A percentile compares a stretch with the other conserved stretches of the same genome.
Evolutionary conservation across 257 asterid species (phyloP).

Genomic region (Thymus quinquecostatus): DNA sequence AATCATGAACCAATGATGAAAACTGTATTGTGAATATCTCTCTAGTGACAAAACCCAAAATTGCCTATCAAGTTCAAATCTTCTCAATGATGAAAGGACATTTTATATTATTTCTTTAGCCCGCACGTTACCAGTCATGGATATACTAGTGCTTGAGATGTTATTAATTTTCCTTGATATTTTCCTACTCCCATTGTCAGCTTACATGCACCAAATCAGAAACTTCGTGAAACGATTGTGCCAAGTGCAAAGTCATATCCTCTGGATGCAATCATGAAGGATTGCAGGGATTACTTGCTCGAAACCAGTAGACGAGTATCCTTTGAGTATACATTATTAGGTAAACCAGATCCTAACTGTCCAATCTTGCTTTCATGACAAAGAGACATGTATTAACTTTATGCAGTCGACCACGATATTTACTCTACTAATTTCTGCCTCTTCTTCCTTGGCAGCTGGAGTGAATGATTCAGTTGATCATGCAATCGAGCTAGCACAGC

Average conservation of each 20-base stretch:
- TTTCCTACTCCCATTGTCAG: conserved; percentile 46
- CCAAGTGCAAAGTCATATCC: conserved; percentile 95
- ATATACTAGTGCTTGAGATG: conserved; percentile 6
- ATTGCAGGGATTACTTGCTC: conserved; percentile 83
- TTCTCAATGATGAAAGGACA: not conserved
- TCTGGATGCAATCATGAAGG: conserved; percentile 89
- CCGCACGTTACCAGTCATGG: not conserved
- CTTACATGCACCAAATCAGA: conserved; percentile 94
- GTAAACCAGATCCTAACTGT: conserved; percentile 39
- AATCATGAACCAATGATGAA: not conserved
- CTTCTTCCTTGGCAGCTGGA: conserved; percentile 65
- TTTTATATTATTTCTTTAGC: not conserved
- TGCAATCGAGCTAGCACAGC: conserved; percentile 79
- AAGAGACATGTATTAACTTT: not conserved
- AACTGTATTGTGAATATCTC: not conserved
- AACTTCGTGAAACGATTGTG: conserved; percentile 79
- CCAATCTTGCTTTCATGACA: conserved; percentile 11
- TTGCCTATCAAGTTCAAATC: not conserved
- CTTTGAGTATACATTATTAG: conserved; percentile 88
- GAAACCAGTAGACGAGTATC: conserved; percentile 91
- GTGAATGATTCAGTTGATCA: conserved; percentile 74
- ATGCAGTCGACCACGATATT: not conserved
- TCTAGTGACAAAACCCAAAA: conserved; percentile 4
- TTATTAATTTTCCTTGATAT: conserved; percentile 31
- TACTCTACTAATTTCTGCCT: not conserved